Conservation (phyloP, 257 asterid species). For the Jacaranda mimosifolia region DNA sequence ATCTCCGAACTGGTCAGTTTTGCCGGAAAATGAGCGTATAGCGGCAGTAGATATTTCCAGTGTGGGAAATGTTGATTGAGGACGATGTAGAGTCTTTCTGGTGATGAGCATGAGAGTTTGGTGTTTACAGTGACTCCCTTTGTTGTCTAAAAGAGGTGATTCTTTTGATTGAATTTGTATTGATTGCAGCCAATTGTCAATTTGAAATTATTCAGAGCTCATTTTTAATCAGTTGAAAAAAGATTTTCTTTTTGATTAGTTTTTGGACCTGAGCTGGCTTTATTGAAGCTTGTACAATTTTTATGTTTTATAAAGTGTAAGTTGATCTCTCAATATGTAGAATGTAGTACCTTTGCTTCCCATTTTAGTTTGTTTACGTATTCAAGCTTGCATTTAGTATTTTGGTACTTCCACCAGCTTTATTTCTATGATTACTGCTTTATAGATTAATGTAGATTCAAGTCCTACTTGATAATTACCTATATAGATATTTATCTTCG, state of each 20-base stretch:
- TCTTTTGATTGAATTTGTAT: slow-evolving; percentile 15
- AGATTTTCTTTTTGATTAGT: background rate
- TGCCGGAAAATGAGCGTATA: slow-evolving; percentile 65
- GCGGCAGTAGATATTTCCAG: slow-evolving; percentile 48
- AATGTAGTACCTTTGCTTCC: background rate
- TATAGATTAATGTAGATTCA: background rate
- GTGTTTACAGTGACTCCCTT: background rate
- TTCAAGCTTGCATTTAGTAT: background rate
- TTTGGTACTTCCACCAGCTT: background rate
- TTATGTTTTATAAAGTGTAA: background rate
- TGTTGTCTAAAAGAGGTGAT: slow-evolving; percentile 6
- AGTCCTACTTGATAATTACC: background rate
- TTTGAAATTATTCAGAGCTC: background rate
- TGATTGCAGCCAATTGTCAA: background rate
- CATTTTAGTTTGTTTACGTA: background rate
- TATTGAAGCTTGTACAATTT: background rate
- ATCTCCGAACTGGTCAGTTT: slow-evolving; percentile 86
- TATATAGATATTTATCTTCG: background rate
- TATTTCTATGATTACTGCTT: background rate
- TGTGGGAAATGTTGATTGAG: slow-evolving; percentile 33
- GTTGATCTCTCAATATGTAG: slow-evolving; percentile 12
- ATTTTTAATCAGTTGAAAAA: background rate
- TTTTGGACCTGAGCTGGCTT: background rate
- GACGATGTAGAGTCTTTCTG: background rate
- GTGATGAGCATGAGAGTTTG: slow-evolving; percentile 5